Evolutionary conservation across 1,284 basidiomycete genomes (phyloP).

Genomic region (Heterobasidion annosum): DNA sequence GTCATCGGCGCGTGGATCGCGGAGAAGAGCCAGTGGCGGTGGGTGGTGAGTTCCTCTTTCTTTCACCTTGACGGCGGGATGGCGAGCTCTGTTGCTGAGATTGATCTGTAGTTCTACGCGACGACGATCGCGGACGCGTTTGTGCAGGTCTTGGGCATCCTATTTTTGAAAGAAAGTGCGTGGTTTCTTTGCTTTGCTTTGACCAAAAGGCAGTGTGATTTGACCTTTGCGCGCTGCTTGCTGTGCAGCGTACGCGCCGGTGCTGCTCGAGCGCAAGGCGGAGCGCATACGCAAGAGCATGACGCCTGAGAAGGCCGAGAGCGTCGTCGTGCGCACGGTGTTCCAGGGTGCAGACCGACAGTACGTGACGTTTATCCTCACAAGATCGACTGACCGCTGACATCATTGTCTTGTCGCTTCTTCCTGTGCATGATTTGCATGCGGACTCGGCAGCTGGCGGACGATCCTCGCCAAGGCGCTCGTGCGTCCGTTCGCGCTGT

Average conservation of each 20-base stretch:
- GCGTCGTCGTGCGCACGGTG: slow-evolving; percentile 16
- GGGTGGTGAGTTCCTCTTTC: slow-evolving; percentile 19
- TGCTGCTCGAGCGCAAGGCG: slow-evolving; percentile 39
- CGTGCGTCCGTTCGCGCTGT: slow-evolving; percentile 34
- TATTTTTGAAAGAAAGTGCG: slow-evolving; percentile 37
- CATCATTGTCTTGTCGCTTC: slow-evolving; percentile 16
- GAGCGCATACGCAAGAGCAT: slow-evolving; percentile 27
- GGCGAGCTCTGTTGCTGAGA: background rate
- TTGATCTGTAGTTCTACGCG: slow-evolving; percentile 25
- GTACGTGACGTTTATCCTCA: slow-evolving; percentile 23
- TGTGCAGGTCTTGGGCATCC: slow-evolving; percentile 29
- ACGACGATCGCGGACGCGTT: slow-evolving; percentile 27
- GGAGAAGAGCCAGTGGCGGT: slow-evolving; percentile 28
- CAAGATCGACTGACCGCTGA: slow-evolving; percentile 17
- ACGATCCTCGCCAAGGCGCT: slow-evolving; percentile 26
- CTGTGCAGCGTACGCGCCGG: slow-evolving; percentile 29
- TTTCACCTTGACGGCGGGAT: background rate
- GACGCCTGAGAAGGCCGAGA: slow-evolving; percentile 20
- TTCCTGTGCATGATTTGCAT: background rate
- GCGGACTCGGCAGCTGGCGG: slow-evolving; percentile 22
- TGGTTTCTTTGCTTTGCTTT: background rate
- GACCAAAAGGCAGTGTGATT: background rate
- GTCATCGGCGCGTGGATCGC: slow-evolving; percentile 30
- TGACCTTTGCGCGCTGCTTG: background rate
- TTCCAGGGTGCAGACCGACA: slow-evolving; percentile 19